Conservation (phyloP, 2,329 filamentous ascomycete species). For the Diaporthe aspalathi region DNA sequence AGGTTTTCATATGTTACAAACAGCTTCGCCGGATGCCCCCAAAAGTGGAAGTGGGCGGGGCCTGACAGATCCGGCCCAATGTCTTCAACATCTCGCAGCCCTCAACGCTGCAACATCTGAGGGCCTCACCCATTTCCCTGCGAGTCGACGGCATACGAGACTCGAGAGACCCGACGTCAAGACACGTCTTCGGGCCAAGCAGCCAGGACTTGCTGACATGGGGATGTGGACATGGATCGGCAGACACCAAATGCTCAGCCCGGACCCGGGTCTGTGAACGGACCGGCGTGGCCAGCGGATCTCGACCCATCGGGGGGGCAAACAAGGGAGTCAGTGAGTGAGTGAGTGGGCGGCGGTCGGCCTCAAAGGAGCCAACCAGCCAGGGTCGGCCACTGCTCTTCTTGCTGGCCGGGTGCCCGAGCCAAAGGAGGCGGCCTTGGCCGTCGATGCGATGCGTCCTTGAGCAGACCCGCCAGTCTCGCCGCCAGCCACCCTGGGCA, state of each 20-base stretch:
- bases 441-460: slow-evolving; percentile 1
- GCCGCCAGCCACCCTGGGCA: slow-evolving; percentile 1
- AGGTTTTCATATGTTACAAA: not conserved
- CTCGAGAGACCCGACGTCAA: too few species aligned
- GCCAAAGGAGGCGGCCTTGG: not conserved
- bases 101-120: not conserved
- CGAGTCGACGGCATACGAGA: not conserved
- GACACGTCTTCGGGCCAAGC: not conserved
- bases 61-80: not conserved
- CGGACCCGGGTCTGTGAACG: not conserved
- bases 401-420: not conserved
- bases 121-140: not conserved
- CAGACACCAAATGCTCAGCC: not conserved
- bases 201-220: not conserved
- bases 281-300: slow-evolving; percentile 15
- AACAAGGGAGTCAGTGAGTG: not conserved
- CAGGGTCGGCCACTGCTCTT: not conserved
- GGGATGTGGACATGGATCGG: not conserved
- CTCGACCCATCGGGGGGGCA: not conserved
- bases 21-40: not conserved
- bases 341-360: not conserved
- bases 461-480: not conserved
- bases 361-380: not conserved
- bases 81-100: not conserved
- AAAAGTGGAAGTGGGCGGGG: not conserved